Base-by-base conservation (phyloP, 2,329 filamentous ascomycete genomes). In the Fusarium paranaense region DNA sequence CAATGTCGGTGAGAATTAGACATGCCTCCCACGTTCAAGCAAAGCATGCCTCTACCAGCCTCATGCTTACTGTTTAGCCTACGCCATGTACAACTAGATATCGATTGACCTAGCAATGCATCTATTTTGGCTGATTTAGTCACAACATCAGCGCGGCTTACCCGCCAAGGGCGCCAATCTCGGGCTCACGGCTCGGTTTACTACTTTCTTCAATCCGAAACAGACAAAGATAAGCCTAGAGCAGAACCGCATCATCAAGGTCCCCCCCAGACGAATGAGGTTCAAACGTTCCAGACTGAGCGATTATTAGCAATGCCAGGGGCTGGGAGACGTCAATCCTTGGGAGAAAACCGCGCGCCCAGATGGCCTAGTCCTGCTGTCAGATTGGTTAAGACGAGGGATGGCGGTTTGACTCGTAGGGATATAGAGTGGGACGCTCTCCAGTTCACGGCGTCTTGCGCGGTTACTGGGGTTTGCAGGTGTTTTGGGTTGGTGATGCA, bases 401-500 rank as follows among this genome's bases (percentile, higher is more conserved):
- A 60, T 38, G 62, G 64, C 56, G 64, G 64, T 67, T 67, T 65
- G 58, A 69, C 52, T 64, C 52, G 61, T 52, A 40, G 45, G 64
- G 66, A 65, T 6, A 69, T 58, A 72, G 69, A 70, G 70, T 68
- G 64, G 67, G 70, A 52, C 70, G 30, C 70, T 70, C 62, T 64
- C 63, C 58, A 64, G 61, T 32, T 45, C 37, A 71, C 47, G 61
- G 62, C 62, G 62, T 73, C 62, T 73, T 67, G 60, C 59, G 72
- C 70, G 67, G 62, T 68, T 70, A 66, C 42, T 25, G 45, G 40
- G 50, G 18, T 69, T 67, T 40, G 60, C 30, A 60, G 33, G 14
- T 56, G 37, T 20, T 35, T 33, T 64, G 16, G 40, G 61, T 56
- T 65, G 33, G 27, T 62, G 40, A 42, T 45, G 52, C 1, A 22